Evolutionary conservation across 345 rosid genomes (phyloP), one percentile per base, ranked within the genome.

Genomic region (Eucalyptus cloeziana): DNA sequence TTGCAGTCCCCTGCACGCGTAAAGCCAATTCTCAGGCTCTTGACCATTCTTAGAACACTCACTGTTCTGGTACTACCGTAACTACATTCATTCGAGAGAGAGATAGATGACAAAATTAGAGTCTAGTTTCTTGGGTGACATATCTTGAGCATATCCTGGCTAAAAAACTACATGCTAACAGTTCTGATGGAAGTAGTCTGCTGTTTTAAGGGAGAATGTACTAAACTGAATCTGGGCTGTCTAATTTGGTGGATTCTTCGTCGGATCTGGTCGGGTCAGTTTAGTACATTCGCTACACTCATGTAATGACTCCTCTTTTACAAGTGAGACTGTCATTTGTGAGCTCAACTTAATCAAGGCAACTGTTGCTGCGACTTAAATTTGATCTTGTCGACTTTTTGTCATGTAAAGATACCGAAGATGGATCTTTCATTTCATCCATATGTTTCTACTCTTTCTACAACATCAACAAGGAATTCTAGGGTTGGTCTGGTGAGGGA

Each of bases 1-100:
- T 95, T 93, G 93, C 99, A 97, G 89, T 97, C 99, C 94, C 99
- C 99, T 96, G 88, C 87, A 86, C 10, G 6, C 27, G 2, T 21
- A 37, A 76, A 56, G 80, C 37, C 37, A 19, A 87, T 31, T 30
- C 27, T 37, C 58, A 49, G 2, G 13, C 85, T 27, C 17, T 87
- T 27, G n/a, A n/a, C 71, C 24, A 19, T 49, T 45, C 50, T 24
- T 51, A 49, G n/a, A 16, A 37, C 33, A 45, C 76, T 37, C 47
- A 31, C 69, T 33, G 10, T 45, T 12, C 21, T 24, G 56, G 43
- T 24, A 56, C 25, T 54, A 24, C 30, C 8, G 15, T 43, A 51
- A 86, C 15, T 24, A 50, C 79, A 6, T 79, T 51, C 47, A 19
- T 87, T 49, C 37, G 15, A 64, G 19, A 64, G 71, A 62, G 71